Percentiles rank a stretch among this genome's conserved stretches.
phyloP scores from a whole-genome alignment of 257 asterid species.

The Gentiana macrophylla region DNA sequence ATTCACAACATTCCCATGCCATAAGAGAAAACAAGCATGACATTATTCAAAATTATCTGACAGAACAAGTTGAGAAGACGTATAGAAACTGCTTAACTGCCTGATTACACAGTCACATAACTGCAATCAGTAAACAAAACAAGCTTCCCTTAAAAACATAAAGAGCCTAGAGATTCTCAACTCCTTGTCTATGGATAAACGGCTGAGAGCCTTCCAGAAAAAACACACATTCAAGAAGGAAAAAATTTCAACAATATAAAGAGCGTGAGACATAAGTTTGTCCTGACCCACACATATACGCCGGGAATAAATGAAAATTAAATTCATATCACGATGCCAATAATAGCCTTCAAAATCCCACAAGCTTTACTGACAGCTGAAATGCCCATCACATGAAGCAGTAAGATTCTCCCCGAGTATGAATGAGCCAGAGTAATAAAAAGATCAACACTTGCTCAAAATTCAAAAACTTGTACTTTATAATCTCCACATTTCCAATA shows the following conservation, averaged over 20 bases:
- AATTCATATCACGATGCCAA: conserved; percentile 21
- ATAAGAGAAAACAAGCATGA: too few species aligned
- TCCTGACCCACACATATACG: background rate
- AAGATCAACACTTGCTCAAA: conserved; percentile 28
- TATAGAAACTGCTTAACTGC: background rate
- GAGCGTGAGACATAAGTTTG: background rate
- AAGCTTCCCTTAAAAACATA: background rate
- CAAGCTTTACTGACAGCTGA: conserved; percentile 21
- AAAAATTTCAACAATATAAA: background rate
- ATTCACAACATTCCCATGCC: too few species aligned
- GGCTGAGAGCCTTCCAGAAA: too few species aligned
- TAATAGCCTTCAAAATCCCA: conserved; percentile 25
- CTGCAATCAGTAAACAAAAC: background rate
- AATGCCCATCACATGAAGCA: conserved; percentile 37
- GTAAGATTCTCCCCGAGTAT: conserved; percentile 32
- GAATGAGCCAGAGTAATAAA: conserved; percentile 35
- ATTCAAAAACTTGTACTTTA: conserved; percentile 9
- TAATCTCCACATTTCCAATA: conserved; percentile 13
- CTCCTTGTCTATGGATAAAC: too few species aligned
- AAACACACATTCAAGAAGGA: too few species aligned
- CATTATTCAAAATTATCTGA: background rate
- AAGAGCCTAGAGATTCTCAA: background rate
- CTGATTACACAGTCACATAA: background rate
- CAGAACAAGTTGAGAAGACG: background rate
- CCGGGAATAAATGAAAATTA: conserved; percentile 6